A percentile compares a stretch with the other conserved stretches of the same genome.
Evolutionary conservation across 306 rosid genomes (phyloP).

Genomic region (Lithocarpus polystachyus): DNA sequence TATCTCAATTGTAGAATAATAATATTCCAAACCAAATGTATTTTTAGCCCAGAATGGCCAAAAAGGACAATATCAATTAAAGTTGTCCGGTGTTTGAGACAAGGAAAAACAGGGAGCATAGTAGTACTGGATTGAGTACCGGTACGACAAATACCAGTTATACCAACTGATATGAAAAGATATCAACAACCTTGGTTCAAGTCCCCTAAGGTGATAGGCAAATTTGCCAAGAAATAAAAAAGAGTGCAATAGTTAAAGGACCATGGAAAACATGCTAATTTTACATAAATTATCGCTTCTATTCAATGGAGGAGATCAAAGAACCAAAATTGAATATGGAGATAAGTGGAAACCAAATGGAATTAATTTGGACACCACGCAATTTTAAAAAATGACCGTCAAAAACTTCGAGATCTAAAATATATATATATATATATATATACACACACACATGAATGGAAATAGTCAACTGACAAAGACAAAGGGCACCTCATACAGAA

Average conservation of each 20-base stretch:
- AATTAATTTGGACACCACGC: neutral
- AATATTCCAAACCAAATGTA: too few relatives aligned
- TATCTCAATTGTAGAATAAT: too few relatives aligned
- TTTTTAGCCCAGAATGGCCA: too few relatives aligned
- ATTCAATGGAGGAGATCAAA: neutral
- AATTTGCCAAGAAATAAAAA: neutral
- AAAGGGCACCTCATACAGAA: neutral
- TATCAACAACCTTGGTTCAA: neutral
- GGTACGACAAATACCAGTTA: too few relatives aligned
- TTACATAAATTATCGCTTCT: neutral
- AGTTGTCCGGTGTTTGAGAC: too few relatives aligned
- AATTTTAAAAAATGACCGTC: neutral
- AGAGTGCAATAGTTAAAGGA: neutral
- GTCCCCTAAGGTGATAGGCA: neutral
- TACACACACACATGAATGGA: neutral
- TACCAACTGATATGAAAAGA: too few relatives aligned
- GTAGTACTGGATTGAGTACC: too few relatives aligned
- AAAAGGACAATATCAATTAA: too few relatives aligned
- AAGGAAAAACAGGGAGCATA: too few relatives aligned
- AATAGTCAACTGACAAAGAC: slow-evolving; percentile 11
- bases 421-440: too few relatives aligned
- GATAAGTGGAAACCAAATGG: neutral
- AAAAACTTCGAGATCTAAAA: neutral
- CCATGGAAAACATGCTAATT: neutral
- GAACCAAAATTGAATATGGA: slow-evolving; percentile 8